Evolutionary conservation across 225 moss, liverwort and hornwort genomes (phyloP).

Genomic region (Pleurozium schreberi): DNA sequence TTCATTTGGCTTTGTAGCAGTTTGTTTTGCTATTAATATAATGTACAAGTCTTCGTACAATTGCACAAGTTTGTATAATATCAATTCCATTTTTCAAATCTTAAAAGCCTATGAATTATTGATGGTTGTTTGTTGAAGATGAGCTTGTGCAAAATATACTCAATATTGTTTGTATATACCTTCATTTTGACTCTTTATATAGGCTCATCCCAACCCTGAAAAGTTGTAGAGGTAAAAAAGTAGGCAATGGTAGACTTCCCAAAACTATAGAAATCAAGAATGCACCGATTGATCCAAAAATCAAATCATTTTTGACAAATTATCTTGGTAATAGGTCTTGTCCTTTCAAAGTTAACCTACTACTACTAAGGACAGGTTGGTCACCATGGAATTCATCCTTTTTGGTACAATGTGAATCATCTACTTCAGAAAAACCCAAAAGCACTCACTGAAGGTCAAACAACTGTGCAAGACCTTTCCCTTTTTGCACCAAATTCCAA

Average conservation of each 20-base stretch:
- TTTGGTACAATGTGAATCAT: not conserved
- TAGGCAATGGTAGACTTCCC: not conserved
- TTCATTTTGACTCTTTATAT: not conserved
- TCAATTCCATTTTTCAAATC: not conserved
- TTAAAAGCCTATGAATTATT: not conserved
- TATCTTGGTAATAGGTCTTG: not conserved
- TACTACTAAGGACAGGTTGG: not conserved
- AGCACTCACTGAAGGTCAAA: not conserved
- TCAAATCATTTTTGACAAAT: not conserved
- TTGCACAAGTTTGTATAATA: not conserved
- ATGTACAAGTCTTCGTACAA: not conserved
- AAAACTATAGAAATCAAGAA: not conserved
- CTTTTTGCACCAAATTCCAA: not conserved
- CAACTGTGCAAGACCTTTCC: not conserved
- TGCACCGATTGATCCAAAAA: not conserved
- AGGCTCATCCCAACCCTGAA: not conserved
- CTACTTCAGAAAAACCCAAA: not conserved
- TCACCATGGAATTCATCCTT: not conserved
- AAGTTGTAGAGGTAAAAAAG: not conserved
- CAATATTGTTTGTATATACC: not conserved
- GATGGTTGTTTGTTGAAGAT: not conserved
- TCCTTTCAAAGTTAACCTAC: not conserved
- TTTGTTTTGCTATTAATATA: not conserved
- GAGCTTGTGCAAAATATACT: not conserved
- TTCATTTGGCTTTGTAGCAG: not conserved